Conservation (phyloP, 148 eudicot genomes). For the Cornus kousa region DNA sequence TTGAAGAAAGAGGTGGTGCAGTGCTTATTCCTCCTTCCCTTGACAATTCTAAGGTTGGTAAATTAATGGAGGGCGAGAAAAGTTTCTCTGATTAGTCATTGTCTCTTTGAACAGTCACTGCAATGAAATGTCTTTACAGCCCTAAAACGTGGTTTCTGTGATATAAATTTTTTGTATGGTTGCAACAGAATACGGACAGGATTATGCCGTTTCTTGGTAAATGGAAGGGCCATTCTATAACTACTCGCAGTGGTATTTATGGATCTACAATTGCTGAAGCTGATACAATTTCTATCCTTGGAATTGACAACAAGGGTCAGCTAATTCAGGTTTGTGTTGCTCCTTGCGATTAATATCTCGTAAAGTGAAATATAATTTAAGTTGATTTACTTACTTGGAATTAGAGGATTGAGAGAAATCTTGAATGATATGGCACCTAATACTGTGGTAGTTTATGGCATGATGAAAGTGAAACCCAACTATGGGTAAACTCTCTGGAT, state of each 20-base stretch:
- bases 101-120: not conserved
- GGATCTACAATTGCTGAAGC: constrained; percentile 88
- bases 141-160: not conserved
- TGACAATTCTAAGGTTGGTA: constrained; percentile 41
- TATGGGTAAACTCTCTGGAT: no score
- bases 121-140: not conserved
- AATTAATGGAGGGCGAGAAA: not conserved
- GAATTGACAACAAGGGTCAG: constrained; percentile 60
- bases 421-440: no score
- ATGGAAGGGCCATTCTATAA: constrained; percentile 83
- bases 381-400: not conserved
- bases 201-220: constrained; percentile 72
- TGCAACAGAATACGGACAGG: constrained; percentile 52
- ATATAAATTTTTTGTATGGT: constrained; percentile 12
- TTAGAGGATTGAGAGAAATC: not conserved
- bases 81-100: not conserved
- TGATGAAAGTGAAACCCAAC: no score
- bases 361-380: not conserved
- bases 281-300: constrained; percentile 58
- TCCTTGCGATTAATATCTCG: constrained; percentile 1
- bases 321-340: constrained; percentile 62
- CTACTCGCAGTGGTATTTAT: constrained; percentile 93
- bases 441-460: no score
- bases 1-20: constrained; percentile 62
- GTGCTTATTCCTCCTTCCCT: constrained; percentile 49